Conservation (phyloP, 306 rosid species). For the Cicer pinnatifidum region DNA sequence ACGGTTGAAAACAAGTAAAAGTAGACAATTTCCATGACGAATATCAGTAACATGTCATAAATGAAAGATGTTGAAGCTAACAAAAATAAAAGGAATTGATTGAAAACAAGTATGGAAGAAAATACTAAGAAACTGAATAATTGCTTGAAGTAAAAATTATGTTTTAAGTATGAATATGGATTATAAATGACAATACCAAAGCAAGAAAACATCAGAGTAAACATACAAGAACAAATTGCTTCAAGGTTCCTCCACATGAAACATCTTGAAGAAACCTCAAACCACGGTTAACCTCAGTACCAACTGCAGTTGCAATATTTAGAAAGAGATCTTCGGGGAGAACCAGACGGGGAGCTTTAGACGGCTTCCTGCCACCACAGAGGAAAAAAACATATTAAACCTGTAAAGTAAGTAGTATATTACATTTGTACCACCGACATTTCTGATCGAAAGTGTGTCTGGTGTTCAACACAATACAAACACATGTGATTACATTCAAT, state of each 20-base stretch:
- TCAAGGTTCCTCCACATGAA: constrained; percentile 77
- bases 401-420: constrained; percentile 8
- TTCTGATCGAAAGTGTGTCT: too few relatives aligned
- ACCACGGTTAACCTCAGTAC: constrained; percentile 69
- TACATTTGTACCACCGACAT: background rate
- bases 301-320: constrained; percentile 59
- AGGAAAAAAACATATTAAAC: constrained; percentile 26
- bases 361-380: constrained; percentile 56
- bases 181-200: constrained; percentile 29
- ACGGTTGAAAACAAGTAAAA: constrained; percentile 2
- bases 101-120: too few relatives aligned
- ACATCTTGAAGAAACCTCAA: constrained; percentile 77
- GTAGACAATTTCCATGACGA: background rate
- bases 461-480: too few relatives aligned
- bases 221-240: constrained; percentile 72
- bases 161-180: constrained; percentile 16
- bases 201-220: constrained; percentile 25
- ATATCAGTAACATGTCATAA: too few relatives aligned
- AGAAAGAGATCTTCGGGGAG: constrained; percentile 70
- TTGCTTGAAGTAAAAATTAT: too few relatives aligned
- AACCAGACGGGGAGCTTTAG: constrained; percentile 71
- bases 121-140: too few relatives aligned
- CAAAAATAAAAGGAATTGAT: too few relatives aligned
- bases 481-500: too few relatives aligned
- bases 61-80: too few relatives aligned